Evolutionary conservation across 345 rosid genomes (phyloP).

Genomic region (Populus pruinosa): DNA sequence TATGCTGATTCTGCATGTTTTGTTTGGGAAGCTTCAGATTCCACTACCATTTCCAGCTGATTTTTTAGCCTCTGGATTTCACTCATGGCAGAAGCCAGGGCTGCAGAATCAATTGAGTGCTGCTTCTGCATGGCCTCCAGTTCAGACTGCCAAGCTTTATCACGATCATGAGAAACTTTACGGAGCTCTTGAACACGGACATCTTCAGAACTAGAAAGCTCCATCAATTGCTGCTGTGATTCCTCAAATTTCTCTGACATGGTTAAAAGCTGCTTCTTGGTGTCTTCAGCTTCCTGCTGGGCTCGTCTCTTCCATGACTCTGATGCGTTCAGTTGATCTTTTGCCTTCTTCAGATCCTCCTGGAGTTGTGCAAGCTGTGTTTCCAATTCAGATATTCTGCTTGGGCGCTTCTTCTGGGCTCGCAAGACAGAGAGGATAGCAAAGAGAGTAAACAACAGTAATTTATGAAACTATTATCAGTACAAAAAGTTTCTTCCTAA

Average conservation of each 20-base stretch:
- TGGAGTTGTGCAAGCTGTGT: conserved; percentile 68
- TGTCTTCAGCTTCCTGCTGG: conserved; percentile 64
- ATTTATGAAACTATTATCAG: too few relatives aligned
- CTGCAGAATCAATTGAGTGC: conserved; percentile 66
- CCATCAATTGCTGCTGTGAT: conserved; percentile 58
- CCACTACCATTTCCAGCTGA: conserved; percentile 60
- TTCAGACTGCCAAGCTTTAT: conserved; percentile 80
- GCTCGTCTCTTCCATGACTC: conserved; percentile 70
- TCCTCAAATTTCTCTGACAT: conserved; percentile 56
- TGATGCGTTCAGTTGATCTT: conserved; percentile 60
- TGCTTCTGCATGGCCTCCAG: conserved; percentile 83
- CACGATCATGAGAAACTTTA: conserved; percentile 70
- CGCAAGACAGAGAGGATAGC: neutral
- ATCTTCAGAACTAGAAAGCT: conserved; percentile 72
- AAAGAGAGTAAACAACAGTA: neutral
- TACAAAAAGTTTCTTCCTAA: too few relatives aligned
- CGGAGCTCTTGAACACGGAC: conserved; percentile 62
- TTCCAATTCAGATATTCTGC: conserved; percentile 58
- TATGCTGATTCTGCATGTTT: conserved; percentile 49
- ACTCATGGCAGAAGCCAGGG: conserved; percentile 69
- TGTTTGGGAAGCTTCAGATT: conserved; percentile 54
- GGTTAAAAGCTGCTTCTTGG: conserved; percentile 53
- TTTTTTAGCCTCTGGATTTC: conserved; percentile 74
- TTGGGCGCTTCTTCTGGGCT: conserved; percentile 47
- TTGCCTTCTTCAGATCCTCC: conserved; percentile 73